Conservation (phyloP, 2,329 filamentous ascomycete genomes). For the Diplodia corticola region DNA sequence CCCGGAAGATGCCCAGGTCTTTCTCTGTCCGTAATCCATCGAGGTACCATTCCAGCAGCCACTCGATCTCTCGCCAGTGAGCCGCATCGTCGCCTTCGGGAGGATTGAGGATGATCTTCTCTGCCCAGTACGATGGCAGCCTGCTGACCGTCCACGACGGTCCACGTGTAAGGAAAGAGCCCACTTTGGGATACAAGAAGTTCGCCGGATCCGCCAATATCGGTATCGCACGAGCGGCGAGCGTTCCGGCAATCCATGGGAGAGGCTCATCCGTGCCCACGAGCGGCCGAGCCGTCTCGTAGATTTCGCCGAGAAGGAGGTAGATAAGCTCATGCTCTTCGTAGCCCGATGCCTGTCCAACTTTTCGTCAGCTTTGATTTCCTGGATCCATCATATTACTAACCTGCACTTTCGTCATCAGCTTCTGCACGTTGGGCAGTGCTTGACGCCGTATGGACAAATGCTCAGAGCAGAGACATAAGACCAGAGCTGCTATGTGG, state of each 20-base stretch:
- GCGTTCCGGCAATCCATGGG: conserved; percentile 73
- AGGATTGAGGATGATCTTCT: conserved; percentile 71
- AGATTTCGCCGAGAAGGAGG: conserved; percentile 75
- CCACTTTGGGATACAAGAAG: conserved; percentile 81
- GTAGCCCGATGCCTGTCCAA: background rate
- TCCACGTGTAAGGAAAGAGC: conserved; percentile 75
- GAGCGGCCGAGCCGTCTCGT: conserved; percentile 65
- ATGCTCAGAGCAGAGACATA: conserved; percentile 74
- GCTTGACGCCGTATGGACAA: conserved; percentile 78
- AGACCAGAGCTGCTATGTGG: conserved; percentile 66
- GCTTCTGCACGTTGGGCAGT: conserved; percentile 66
- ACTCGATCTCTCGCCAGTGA: conserved; percentile 71
- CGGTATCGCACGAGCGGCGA: conserved; percentile 68
- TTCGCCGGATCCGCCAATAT: conserved; percentile 77
- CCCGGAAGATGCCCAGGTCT: conserved; percentile 63
- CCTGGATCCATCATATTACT: conserved; percentile 18
- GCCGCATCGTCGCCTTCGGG: conserved; percentile 73
- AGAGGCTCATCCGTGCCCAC: conserved; percentile 59
- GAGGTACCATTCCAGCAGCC: conserved; percentile 71
- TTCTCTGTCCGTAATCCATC: conserved; percentile 61
- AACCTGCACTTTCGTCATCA: conserved; percentile 53
- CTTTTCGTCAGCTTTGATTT: background rate
- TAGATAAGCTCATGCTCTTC: conserved; percentile 63
- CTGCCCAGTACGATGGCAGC: conserved; percentile 60
- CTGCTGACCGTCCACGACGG: conserved; percentile 69